These are phyloP conservation scores for Nitzschia palea DNA, from an alignment of 108 stramenopile genomes.

Conservation along the genomic window DNA sequence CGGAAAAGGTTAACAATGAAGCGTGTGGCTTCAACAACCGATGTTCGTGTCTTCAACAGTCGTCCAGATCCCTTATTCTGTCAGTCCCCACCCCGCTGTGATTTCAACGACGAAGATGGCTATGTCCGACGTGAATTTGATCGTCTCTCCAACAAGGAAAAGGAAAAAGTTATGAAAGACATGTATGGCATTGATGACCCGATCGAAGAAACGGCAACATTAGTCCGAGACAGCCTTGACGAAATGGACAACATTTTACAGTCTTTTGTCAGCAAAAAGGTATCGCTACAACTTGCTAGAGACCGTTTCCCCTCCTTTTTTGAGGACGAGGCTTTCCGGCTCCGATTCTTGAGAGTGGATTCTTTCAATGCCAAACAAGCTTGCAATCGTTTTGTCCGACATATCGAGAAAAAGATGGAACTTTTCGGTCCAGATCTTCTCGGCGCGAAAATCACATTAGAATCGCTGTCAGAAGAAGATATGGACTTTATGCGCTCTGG, in stretches of 20 bases:
- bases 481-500: conserved; percentile 5
- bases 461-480: conserved; percentile 16
- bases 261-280: neutral
- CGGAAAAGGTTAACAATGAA: neutral
- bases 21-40: neutral
- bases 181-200: conserved; percentile 1
- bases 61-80: neutral
- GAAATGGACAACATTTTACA: neutral
- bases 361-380: conserved; percentile 10
- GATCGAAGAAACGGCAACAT: neutral
- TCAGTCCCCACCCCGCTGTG: neutral
- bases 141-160: neutral
- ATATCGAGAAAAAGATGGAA: conserved; percentile 5
- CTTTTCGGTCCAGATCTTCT: conserved; percentile 23
- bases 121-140: neutral
- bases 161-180: neutral
- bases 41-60: neutral
- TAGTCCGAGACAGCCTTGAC: neutral
- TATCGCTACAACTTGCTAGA: neutral
- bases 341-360: conserved; percentile 15
- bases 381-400: neutral
- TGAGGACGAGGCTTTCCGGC: neutral
- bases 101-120: conserved; percentile 2
- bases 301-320: neutral
- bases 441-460: neutral